These are phyloP conservation scores for Aspergillus sp. DNA, from an alignment of 2,329 filamentous ascomycete genomes.

Conservation along the genomic window DNA sequence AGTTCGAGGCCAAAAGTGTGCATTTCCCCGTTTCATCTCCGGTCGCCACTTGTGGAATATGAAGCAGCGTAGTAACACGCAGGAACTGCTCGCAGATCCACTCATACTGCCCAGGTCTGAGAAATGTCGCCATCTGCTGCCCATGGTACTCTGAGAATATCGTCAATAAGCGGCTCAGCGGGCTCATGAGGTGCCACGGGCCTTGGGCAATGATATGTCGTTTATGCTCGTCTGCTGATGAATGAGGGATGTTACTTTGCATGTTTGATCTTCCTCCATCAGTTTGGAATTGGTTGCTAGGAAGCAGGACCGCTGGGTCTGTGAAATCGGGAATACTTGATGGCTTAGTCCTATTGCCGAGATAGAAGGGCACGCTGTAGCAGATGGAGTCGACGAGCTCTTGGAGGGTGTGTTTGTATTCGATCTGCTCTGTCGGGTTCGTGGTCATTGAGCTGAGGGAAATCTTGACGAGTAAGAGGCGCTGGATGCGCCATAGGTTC, in stretches of 20 bases:
- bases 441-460: background rate
- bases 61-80: conserved; percentile 16
- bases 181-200: conserved; percentile 22
- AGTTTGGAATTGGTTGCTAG: no score
- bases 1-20: no score
- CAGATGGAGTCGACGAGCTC: background rate
- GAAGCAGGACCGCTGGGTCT: background rate
- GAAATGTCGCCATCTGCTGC: conserved; percentile 7
- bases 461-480: background rate
- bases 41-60: background rate
- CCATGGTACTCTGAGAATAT: conserved; percentile 17
- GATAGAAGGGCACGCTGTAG: background rate
- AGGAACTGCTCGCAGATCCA: conserved; percentile 21
- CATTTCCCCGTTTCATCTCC: background rate
- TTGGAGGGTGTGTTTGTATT: background rate
- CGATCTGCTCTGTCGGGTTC: background rate
- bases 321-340: background rate
- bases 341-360: background rate
- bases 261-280: no score
- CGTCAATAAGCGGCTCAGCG: conserved; percentile 22
- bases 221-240: conserved; percentile 13
- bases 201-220: conserved; percentile 21
- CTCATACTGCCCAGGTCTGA: conserved; percentile 16
- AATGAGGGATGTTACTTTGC: background rate
- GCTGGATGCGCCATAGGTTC: conserved; percentile 18